These are phyloP conservation scores for Byssoonygena ceratinophila DNA, from an alignment of 2,329 filamentous ascomycete species.

Conservation along the genomic window DNA sequence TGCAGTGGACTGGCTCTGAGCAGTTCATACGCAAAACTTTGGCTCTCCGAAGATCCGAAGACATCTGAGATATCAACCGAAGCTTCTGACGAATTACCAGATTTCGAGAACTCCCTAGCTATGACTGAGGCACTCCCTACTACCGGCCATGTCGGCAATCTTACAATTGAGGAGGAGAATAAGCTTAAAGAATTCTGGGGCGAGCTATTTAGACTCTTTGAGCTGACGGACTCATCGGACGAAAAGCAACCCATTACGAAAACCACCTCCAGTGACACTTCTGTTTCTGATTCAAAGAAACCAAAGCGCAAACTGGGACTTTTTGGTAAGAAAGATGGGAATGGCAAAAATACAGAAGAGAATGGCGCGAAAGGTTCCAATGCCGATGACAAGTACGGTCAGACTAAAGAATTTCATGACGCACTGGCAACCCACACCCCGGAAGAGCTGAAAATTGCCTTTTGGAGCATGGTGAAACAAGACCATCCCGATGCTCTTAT, in stretches of 20 bases:
- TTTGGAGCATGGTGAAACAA: conserved; percentile 92
- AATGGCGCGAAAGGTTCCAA: conserved; percentile 36
- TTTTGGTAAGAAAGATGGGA: conserved; percentile 49
- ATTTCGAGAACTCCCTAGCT: conserved; percentile 16
- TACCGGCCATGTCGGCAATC: conserved; percentile 67
- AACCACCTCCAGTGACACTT: conserved; percentile 17
- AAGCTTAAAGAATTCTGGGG: conserved; percentile 85
- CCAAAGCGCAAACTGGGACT: conserved; percentile 65
- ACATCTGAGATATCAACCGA: neutral
- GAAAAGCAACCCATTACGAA: conserved; percentile 7
- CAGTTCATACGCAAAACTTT: conserved; percentile 24
- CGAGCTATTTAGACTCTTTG: conserved; percentile 61
- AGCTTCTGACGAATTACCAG: conserved; percentile 15
- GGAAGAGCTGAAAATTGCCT: conserved; percentile 64
- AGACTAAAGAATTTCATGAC: conserved; percentile 74
- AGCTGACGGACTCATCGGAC: conserved; percentile 56
- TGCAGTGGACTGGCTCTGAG: conserved; percentile 28
- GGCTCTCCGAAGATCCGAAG: neutral
- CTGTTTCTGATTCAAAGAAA: conserved; percentile 45
- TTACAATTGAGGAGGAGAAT: conserved; percentile 79
- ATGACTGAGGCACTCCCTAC: conserved; percentile 26
- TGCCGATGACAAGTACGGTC: conserved; percentile 82
- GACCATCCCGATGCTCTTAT: conserved; percentile 83
- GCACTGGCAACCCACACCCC: conserved; percentile 66
- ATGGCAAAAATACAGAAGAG: conserved; percentile 20